Evolutionary conservation across 768 basidiomycete genomes (phyloP).

Genomic region (Russula abietina): DNA sequence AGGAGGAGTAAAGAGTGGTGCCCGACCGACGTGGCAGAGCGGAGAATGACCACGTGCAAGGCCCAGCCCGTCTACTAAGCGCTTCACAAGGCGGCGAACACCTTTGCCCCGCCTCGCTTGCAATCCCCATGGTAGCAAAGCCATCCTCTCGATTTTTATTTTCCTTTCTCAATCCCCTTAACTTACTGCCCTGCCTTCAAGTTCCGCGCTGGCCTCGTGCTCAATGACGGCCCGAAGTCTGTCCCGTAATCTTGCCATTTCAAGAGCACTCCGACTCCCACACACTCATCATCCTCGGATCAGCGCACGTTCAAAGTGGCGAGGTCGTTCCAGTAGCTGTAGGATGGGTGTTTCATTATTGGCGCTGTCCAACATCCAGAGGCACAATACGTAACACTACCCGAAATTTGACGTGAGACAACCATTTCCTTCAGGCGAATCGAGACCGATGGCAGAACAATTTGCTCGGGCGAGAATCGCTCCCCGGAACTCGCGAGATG

Average conservation of each 20-base stretch:
- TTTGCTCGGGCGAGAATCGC: conserved; percentile 18
- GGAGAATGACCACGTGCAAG: conserved; percentile 9
- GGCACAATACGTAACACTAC: conserved; percentile 17
- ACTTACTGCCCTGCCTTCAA: background rate
- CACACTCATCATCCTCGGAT: conserved; percentile 16
- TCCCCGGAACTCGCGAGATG: conserved; percentile 3
- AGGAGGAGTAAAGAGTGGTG: background rate
- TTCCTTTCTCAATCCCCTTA: conserved; percentile 1
- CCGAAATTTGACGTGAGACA: conserved; percentile 21
- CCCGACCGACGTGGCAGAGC: conserved; percentile 11
- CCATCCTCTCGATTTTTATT: background rate
- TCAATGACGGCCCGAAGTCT: background rate
- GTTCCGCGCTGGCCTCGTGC: background rate
- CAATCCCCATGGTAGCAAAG: conserved; percentile 13
- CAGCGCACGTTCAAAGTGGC: conserved; percentile 5
- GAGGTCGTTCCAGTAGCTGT: conserved; percentile 1
- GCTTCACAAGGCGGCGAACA: background rate
- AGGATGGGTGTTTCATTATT: conserved; percentile 3
- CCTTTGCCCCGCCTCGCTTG: conserved; percentile 7
- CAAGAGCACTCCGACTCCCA: conserved; percentile 5
- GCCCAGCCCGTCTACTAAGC: background rate
- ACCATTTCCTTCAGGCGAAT: conserved; percentile 1
- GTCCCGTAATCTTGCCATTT: conserved; percentile 10
- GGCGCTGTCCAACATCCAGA: conserved; percentile 14
- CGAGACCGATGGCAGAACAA: background rate